phyloP scores from a whole-genome alignment of 192 early-diverging fungal genomes.

The Jimgerdemannia flammicorona region DNA sequence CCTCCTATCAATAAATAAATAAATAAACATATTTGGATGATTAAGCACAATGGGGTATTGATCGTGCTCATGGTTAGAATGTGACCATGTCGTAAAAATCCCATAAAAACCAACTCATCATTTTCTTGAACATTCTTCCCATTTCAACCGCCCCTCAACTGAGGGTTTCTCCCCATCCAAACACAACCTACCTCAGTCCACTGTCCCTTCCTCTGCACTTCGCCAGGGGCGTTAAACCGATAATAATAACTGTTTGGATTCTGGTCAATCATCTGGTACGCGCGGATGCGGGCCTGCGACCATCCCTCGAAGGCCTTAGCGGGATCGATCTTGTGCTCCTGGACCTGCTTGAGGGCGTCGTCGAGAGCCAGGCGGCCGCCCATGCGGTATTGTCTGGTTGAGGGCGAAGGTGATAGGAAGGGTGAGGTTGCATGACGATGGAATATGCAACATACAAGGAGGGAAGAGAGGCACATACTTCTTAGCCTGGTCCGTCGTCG shows the following conservation, averaged over 20 bases:
- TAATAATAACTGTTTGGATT: conserved; percentile 99
- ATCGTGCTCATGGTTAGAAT: not conserved
- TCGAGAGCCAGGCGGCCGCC: conserved; percentile 76
- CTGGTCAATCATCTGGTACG: conserved; percentile 89
- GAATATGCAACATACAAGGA: not conserved
- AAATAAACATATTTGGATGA: too few species aligned
- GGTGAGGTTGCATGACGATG: too few species aligned
- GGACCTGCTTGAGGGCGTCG: conserved; percentile 85
- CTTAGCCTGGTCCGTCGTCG: conserved; percentile 71
- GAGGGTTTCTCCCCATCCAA: not conserved
- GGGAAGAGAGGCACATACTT: conserved; percentile 36
- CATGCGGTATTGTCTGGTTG: conserved; percentile 61
- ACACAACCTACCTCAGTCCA: conserved; percentile 63
- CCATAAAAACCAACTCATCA: not conserved
- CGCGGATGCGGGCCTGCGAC: conserved; percentile 90
- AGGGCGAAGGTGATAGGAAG: too few species aligned
- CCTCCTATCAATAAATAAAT: conserved; percentile 47
- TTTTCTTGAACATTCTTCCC: not conserved
- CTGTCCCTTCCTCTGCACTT: conserved; percentile 87
- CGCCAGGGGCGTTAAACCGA: conserved; percentile 95
- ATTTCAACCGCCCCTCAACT: not conserved
- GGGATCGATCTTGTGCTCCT: conserved; percentile 73
- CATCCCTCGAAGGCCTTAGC: conserved; percentile 93
- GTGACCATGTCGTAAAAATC: not conserved
- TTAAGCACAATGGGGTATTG: too few species aligned